Evolutionary conservation across 73 alveolate genomes (phyloP).

Genomic region (Symbiodinium natans): DNA sequence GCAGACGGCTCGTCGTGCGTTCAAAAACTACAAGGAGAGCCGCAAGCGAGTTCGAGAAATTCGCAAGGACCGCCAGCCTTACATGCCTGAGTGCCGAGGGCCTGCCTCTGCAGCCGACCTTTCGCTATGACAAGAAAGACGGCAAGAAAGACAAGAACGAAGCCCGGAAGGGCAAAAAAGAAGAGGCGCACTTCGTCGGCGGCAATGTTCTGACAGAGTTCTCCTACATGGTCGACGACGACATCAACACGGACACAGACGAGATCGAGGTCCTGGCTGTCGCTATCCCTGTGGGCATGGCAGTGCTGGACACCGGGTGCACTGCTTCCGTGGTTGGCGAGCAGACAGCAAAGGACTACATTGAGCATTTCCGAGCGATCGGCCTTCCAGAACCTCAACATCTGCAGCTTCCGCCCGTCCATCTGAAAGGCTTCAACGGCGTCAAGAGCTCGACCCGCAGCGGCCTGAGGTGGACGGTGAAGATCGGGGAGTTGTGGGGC

Average conservation of each 20-base stretch:
- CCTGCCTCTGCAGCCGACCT: background rate
- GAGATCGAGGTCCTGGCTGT: background rate
- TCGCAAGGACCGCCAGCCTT: constrained; percentile 9
- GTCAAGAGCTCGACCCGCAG: background rate
- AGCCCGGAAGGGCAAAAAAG: background rate
- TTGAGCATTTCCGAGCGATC: no score
- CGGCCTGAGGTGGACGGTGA: constrained; percentile 6
- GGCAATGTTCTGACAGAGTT: background rate
- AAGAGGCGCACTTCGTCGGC: background rate
- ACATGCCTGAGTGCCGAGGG: background rate
- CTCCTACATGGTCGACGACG: background rate
- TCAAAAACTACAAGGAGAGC: constrained; percentile 23
- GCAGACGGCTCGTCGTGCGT: background rate
- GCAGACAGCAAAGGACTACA: background rate
- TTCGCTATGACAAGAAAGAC: background rate
- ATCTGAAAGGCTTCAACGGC: constrained; percentile 37
- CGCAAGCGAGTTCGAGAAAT: background rate
- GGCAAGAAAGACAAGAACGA: background rate
- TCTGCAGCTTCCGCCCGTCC: background rate
- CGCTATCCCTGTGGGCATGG: background rate
- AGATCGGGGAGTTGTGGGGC: constrained; percentile 22
- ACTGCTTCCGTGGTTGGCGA: constrained; percentile 25
- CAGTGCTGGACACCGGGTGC: constrained; percentile 58
- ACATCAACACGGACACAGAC: background rate
- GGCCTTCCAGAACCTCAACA: background rate